These are phyloP conservation scores for Agapanthus africanus DNA, from an alignment of 106 monocot genomes.

Conservation along the genomic window DNA sequence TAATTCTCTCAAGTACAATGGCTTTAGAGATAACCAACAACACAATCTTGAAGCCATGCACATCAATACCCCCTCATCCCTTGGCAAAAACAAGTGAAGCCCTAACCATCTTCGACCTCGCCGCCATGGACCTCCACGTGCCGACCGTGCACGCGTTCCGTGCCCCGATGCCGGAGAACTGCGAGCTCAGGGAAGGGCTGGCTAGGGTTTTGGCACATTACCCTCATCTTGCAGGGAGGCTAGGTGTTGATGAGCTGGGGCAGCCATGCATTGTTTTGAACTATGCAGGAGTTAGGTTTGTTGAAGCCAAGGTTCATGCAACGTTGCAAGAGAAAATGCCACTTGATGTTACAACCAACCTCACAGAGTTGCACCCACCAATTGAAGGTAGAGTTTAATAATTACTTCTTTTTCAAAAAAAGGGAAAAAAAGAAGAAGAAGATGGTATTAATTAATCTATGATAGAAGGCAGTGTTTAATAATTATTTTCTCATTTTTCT, in stretches of 20 bases:
- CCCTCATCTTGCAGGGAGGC: constrained; percentile 20
- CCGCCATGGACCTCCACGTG: constrained; percentile 19
- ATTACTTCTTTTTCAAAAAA: no score
- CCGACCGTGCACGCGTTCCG: constrained; percentile 20
- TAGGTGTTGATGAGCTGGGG: constrained; percentile 7
- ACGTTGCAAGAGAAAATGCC: constrained; percentile 22
- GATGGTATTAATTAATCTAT: no score
- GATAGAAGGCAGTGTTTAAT: no score
- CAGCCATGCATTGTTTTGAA: constrained; percentile 16
- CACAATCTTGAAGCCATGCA: background rate
- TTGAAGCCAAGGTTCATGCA: constrained; percentile 25
- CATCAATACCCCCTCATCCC: background rate
- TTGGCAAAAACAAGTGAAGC: background rate
- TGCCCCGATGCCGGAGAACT: constrained; percentile 23
- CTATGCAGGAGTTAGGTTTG: constrained; percentile 32
- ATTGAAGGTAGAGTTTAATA: constrained; percentile 6
- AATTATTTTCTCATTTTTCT: no score
- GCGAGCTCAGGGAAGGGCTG: constrained; percentile 12
- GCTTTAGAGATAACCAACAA: background rate
- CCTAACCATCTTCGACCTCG: constrained; percentile 23
- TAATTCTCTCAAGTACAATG: no score
- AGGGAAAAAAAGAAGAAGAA: no score
- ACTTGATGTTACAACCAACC: constrained; percentile 16
- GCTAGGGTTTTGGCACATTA: constrained; percentile 10
- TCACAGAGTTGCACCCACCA: constrained; percentile 26